Conservation (phyloP, 2,329 filamentous ascomycete genomes). For the Aureobasidium sp. region DNA sequence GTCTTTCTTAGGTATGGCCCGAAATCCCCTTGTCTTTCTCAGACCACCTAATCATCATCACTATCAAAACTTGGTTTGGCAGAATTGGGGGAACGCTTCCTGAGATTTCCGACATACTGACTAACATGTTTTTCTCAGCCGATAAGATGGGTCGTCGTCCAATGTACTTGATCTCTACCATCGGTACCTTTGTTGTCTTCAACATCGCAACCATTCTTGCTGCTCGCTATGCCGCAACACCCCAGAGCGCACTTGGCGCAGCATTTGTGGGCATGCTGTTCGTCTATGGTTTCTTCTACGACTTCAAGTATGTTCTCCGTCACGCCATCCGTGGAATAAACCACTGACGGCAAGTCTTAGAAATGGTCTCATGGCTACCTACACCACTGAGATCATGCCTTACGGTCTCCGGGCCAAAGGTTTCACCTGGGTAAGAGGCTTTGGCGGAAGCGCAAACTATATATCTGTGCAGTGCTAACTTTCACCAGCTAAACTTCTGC, state of each 20-base stretch:
- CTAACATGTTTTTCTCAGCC: no score
- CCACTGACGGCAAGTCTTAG: background rate
- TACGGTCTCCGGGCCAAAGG: background rate
- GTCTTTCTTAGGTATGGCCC: background rate
- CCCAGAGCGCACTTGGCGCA: background rate
- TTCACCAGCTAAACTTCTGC: background rate
- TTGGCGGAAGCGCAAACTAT: no score
- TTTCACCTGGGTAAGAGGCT: background rate
- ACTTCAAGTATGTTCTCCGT: constrained; percentile 26
- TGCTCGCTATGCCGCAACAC: background rate
- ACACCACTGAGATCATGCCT: constrained; percentile 3
- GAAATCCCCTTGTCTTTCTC: no score
- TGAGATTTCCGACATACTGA: no score
- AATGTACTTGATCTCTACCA: background rate
- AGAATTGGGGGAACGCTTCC: no score
- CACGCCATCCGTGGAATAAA: constrained; percentile 23
- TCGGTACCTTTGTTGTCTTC: background rate
- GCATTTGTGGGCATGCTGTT: constrained; percentile 18
- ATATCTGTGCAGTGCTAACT: background rate
- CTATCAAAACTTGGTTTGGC: no score
- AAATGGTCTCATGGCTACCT: constrained; percentile 5
- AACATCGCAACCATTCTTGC: background rate
- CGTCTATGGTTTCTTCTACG: constrained; percentile 28
- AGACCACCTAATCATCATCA: no score
- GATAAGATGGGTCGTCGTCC: background rate